A percentile compares a stretch with the other conserved stretches of the same genome.
Evolutionary conservation across 2,329 filamentous ascomycete species (phyloP).

Genomic region (Cylindrodendrum hubeiense): DNA sequence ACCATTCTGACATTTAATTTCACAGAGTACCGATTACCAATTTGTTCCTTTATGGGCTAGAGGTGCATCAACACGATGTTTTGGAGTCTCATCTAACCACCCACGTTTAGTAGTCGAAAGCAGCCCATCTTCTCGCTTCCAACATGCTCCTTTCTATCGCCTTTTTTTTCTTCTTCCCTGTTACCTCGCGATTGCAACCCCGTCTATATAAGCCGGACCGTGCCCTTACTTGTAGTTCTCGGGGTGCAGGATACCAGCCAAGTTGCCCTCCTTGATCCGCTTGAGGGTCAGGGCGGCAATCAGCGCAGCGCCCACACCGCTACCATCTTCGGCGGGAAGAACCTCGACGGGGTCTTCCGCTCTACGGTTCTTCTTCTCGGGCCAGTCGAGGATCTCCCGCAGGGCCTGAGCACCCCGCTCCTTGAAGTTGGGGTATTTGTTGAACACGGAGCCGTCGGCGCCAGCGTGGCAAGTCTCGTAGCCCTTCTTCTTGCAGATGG

Average conservation of each 20-base stretch:
- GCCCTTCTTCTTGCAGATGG: slow-evolving; percentile 96
- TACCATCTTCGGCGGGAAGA: slow-evolving; percentile 92
- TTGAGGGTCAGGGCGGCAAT: slow-evolving; percentile 83
- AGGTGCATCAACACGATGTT: slow-evolving; percentile 13
- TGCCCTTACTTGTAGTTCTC: slow-evolving; percentile 66
- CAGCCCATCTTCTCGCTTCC: slow-evolving; percentile 7
- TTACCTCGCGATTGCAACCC: slow-evolving; percentile 30
- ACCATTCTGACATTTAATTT: slow-evolving; percentile 42
- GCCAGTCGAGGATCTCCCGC: slow-evolving; percentile 96
- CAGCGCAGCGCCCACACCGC: slow-evolving; percentile 94
- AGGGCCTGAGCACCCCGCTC: slow-evolving; percentile 88
- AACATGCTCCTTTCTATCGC: slow-evolving; percentile 32
- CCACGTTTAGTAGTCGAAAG: slow-evolving; percentile 19
- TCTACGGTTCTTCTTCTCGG: slow-evolving; percentile 73
- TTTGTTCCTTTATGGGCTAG: slow-evolving; percentile 79
- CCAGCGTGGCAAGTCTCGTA: slow-evolving; percentile 92
- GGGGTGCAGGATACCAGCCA: slow-evolving; percentile 73
- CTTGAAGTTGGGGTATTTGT: slow-evolving; percentile 99
- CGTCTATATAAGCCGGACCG: slow-evolving; percentile 23
- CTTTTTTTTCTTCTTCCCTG: slow-evolving; percentile 38
- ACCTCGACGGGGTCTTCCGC: slow-evolving; percentile 91
- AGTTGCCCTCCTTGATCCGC: slow-evolving; percentile 72
- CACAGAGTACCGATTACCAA: slow-evolving; percentile 77
- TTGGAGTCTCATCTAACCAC: slow-evolving; percentile 16
- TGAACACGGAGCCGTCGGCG: slow-evolving; percentile 97